Evolutionary conservation across 352 stramenopile genomes (phyloP), one percentile per base, ranked within the genome.

Genomic region (Elongisporangium undulatum): DNA sequence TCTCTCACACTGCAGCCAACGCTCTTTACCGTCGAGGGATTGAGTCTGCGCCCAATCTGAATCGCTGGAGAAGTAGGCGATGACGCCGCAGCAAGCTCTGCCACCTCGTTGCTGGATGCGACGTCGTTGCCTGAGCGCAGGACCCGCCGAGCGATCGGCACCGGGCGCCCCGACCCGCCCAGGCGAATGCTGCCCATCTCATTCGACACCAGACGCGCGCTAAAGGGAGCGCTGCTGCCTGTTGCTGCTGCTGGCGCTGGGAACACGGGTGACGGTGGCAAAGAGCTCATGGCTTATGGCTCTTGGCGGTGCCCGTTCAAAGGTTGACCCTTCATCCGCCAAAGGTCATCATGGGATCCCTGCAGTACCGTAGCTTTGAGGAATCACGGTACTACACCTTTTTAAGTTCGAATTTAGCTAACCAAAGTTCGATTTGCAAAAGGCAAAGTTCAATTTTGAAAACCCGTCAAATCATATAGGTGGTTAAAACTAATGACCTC

Each of bases 101-200:
- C 19, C 34, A 23, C 29, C 17, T 38, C 13, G 4, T 19, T 38
- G 19, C 20, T 45, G 24, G 49, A 12, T 56, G 51, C 2, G 55
- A 62, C 15, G 53, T 34, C n/a, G 29, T 48, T 52, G 48, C 26
- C 22, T 55, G 16, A 15, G 55, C 17, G 38, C 50, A 34, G 48
- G 75, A 63, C 2, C 64, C 39, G 45, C 56, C 34, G 34, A 45
- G 20, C 4, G 21, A 72, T 68, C 34, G 69, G 62, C 0, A 84
- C 74, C 23, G 77, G 65, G 8, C 73, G 67, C 1, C 77, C 75
- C 2, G 81, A 84, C 4, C 74, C 62, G 9, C 81, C 81, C 5
- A 90, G 58, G 2, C 75, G 78, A 38, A 90, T 55, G 20, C 54
- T 71, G 0, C 77, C 81, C 75, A 89, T 88, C 34, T 70, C 56